Conservation (phyloP, 805 yeast genomes). For the Suhomyces prunicola region DNA sequence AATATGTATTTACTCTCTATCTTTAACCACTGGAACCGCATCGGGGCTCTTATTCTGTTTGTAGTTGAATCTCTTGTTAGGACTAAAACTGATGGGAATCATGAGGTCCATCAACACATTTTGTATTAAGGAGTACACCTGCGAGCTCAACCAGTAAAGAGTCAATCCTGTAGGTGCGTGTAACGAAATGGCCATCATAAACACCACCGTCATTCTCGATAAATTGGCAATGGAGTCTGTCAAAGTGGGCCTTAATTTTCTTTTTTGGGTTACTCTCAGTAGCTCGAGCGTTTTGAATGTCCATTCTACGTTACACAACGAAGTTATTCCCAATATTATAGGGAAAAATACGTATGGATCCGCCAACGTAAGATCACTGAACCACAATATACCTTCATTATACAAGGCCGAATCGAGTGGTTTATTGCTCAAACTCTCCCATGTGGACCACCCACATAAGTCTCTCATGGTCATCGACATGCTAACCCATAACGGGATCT, state of each 20-base stretch:
- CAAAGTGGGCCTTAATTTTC: constrained; percentile 51
- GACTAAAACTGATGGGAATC: constrained; percentile 56
- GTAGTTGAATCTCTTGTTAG: constrained; percentile 34
- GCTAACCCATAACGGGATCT: constrained; percentile 83
- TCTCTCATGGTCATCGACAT: constrained; percentile 73
- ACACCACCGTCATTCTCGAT: constrained; percentile 71
- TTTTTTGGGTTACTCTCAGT: constrained; percentile 42
- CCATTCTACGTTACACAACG: constrained; percentile 81
- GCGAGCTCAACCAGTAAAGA: constrained; percentile 90
- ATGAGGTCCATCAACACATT: constrained; percentile 65
- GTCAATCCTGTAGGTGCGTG: constrained; percentile 84
- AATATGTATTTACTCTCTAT: not conserved
- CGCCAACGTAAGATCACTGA: constrained; percentile 53
- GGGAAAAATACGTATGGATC: constrained; percentile 71
- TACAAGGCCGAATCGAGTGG: constrained; percentile 51
- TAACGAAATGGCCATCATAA: constrained; percentile 78
- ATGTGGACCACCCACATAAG: constrained; percentile 64
- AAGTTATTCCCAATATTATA: constrained; percentile 61
- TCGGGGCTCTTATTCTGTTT: constrained; percentile 7
- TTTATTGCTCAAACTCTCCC: constrained; percentile 40
- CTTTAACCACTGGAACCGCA: not conserved
- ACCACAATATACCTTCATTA: constrained; percentile 60
- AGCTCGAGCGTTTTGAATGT: constrained; percentile 62
- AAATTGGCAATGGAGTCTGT: constrained; percentile 65
- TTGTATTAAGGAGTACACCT: constrained; percentile 70